Base-by-base conservation (phyloP, 169 alveolate genomes). In the Babesia bigemina region DNA sequence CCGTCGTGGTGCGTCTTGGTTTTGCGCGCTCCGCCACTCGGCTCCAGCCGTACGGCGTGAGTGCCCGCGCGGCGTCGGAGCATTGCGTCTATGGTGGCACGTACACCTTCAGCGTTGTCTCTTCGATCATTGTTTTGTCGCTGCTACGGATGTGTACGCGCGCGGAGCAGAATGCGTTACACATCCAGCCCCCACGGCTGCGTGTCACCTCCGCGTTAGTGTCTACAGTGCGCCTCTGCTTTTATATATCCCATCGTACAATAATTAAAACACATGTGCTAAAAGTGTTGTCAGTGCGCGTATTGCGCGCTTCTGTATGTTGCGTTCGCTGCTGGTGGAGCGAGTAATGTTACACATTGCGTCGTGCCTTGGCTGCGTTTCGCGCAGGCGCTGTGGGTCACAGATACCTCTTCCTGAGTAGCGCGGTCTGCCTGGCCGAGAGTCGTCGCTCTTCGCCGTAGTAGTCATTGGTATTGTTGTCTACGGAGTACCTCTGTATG, bases 401-500 rank as follows among this genome's bases (percentile, higher is more conserved):
- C 22, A 62, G 65, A 45, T 69, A 78, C 22, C 53, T 28, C 49
- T 70, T 78, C 61, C 87, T 67, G 62, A 78, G 49, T 3, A 70
- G 58, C 24, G 67, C 70, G 11, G 75, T 48, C 53, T 74, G 66
- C 48, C 87, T 67, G 21, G 79, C 48, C 21, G 87, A 69, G 26
- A 61, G 58, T 28, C 87, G 8, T 16, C 87, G 61, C 45, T 78
- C 82, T 17, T 78, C 82, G 0, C 87, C 87, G 60, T 45, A 69
- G 56, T 65, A 53, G 55, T 63, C 62, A 16, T 62, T 29, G 36
- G 56, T 67, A 17, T 24, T 50, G 61, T 28, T 59, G 62, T 81
- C 88, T 16, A 81, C 50, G 17, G 88, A 81, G 26, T 69, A 81
- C 49, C 66, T 67, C 24, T 81, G 88, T 47, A 81, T 66, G 33